phyloP scores from a whole-genome alignment of 805 yeast species.

The Myxozyma monticola region DNA sequence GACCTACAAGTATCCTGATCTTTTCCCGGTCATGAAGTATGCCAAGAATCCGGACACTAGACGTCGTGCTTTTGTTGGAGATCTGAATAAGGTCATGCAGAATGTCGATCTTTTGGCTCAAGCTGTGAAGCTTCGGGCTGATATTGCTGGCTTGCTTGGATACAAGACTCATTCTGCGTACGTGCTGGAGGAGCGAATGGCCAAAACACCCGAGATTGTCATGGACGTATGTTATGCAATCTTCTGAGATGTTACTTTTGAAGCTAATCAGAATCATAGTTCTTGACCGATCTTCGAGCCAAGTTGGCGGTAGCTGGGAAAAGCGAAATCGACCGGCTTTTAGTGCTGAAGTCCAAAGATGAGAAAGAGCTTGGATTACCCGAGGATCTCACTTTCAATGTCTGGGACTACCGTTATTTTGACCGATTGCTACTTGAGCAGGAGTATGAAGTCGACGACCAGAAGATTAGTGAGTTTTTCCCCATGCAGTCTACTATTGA shows the following conservation, averaged over 20 bases:
- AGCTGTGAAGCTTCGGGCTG: slow-evolving; percentile 61
- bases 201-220: slow-evolving; percentile 64
- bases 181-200: slow-evolving; percentile 77
- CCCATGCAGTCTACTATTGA: slow-evolving; percentile 67
- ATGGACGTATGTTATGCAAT: slow-evolving; percentile 27
- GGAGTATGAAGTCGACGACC: slow-evolving; percentile 70
- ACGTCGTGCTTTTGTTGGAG: slow-evolving; percentile 62
- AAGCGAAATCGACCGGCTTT: slow-evolving; percentile 53
- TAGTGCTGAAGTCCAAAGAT: slow-evolving; percentile 56
- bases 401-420: slow-evolving; percentile 76
- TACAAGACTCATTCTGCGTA: slow-evolving; percentile 69
- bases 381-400: slow-evolving; percentile 47
- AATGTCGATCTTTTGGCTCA: slow-evolving; percentile 62
- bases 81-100: slow-evolving; percentile 64
- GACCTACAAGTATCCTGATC: slow-evolving; percentile 80
- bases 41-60: slow-evolving; percentile 67
- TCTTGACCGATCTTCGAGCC: slow-evolving; percentile 59
- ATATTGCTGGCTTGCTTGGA: slow-evolving; percentile 64
- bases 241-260: background rate
- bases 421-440: slow-evolving; percentile 65
- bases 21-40: slow-evolving; percentile 71
- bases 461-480: slow-evolving; percentile 72
- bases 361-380: slow-evolving; percentile 48
- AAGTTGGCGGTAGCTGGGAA: slow-evolving; percentile 62
- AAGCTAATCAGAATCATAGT: slow-evolving; percentile 36